A percentile compares a stretch with the other conserved stretches of the same genome.
Conservation (phyloP, 495 filamentous ascomycete genomes). For the Penicillium nucicola region DNA sequence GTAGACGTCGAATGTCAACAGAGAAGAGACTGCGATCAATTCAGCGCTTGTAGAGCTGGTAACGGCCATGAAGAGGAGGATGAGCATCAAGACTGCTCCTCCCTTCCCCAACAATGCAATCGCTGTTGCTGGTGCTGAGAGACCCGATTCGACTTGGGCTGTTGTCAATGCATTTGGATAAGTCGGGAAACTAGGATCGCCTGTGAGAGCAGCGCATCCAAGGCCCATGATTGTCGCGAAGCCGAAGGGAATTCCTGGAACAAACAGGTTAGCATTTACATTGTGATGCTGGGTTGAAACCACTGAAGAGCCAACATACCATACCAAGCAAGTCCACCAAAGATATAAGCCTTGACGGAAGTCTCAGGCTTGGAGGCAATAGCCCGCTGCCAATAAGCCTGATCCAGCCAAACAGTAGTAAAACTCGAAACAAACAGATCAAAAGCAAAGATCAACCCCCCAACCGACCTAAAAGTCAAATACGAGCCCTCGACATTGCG, state of each 20-base stretch:
- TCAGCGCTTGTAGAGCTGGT: slow-evolving; percentile 49
- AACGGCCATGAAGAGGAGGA: slow-evolving; percentile 54
- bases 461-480: slow-evolving; percentile 49
- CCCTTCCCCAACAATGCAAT: slow-evolving; percentile 47
- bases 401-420: slow-evolving; percentile 42
- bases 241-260: slow-evolving; percentile 42
- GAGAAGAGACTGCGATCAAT: slow-evolving; percentile 51
- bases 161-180: slow-evolving; percentile 48
- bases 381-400: slow-evolving; percentile 48
- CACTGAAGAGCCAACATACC: slow-evolving; percentile 21
- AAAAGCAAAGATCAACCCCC: slow-evolving; percentile 39
- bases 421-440: slow-evolving; percentile 32
- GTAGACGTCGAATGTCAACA: slow-evolving; percentile 57
- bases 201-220: slow-evolving; percentile 46
- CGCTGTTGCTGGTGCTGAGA: slow-evolving; percentile 45
- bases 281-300: no score
- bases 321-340: slow-evolving; percentile 50
- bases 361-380: slow-evolving; percentile 45
- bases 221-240: slow-evolving; percentile 49
- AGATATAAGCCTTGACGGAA: slow-evolving; percentile 45
- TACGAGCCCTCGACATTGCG: slow-evolving; percentile 50
- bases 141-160: slow-evolving; percentile 42
- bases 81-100: slow-evolving; percentile 44
- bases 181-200: slow-evolving; percentile 45
- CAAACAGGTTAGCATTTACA: neutral